Evolutionary conservation across 2,329 filamentous ascomycete genomes (phyloP), one percentile per base, ranked within the genome.

Genomic region (Dactylella cylindrospora): DNA sequence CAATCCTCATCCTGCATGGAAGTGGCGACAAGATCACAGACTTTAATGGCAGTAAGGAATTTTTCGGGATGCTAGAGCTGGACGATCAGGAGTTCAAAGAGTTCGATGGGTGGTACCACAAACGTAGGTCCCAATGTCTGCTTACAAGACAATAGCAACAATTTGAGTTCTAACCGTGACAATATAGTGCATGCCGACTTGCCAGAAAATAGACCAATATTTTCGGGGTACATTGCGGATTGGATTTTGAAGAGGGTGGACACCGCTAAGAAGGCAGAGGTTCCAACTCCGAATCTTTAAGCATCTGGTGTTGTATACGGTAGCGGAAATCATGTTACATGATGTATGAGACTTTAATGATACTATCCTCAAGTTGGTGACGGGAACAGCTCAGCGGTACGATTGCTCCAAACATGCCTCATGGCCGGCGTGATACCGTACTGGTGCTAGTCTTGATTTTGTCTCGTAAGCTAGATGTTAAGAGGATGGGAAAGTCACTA

Each of bases 81-180:
- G 75, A 78, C 67, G 88, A 94, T 72, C 86, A 83, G 70, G 79
- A 79, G 65, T 84, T 88, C 70, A 85, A 82, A 75, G 74, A 77
- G 15, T 95, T 93, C 71, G 81, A 86, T 23, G 90, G 86, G 7
- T 86, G 80, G 71, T 89, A 82, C 71, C 90, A 96, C 74, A 85
- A 87, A 74, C 72, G 76, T 78, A 66, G 72, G 76, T 72, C 31
- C n/a, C n/a, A n/a, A n/a, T 36, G n/a, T 29, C 26, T 72, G 38
- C 67, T 71, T 67, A 67, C 65, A 40, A 71, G 71, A 47, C 68
- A 71, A 28, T 66, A 70, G 8, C 15, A 1, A 1, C 13, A 12
- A 22, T 13, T 28, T 33, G 20, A 3, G 15, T 38, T 17, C 66
- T 70, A n/a, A 67, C 60, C 47, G 13, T 64, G 70, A 69, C 15